phyloP scores from a whole-genome alignment of 208 protist species.

The Kentomonas sorsogonicus region DNA sequence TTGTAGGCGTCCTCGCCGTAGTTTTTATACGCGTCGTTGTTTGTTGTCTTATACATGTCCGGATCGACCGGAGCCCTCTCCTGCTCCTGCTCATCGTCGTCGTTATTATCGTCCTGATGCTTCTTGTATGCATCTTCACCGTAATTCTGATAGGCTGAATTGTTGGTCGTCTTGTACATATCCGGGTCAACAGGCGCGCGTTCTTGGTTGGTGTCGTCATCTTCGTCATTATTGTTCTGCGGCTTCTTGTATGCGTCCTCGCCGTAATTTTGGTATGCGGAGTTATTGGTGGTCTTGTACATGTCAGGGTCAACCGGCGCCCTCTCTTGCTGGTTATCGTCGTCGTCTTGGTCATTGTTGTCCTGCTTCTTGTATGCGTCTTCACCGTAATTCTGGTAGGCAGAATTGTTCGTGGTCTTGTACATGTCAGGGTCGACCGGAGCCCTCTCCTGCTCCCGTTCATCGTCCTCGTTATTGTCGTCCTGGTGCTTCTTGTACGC shows the following conservation, averaged over 20 bases:
- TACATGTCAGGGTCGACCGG: constrained; percentile 40
- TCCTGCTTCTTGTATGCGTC: constrained; percentile 35
- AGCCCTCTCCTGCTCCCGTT: constrained; percentile 12
- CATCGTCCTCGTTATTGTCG: neutral
- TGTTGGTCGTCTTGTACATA: constrained; percentile 28
- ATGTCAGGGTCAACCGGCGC: constrained; percentile 29
- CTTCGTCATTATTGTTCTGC: constrained; percentile 13
- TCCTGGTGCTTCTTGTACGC: no score
- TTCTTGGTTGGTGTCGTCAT: constrained; percentile 5
- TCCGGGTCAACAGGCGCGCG: constrained; percentile 25
- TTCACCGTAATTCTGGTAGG: constrained; percentile 17
- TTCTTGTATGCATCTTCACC: constrained; percentile 10
- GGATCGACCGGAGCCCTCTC: constrained; percentile 15
- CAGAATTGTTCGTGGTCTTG: constrained; percentile 31
- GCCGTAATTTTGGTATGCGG: no score
- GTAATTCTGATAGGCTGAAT: constrained; percentile 21
- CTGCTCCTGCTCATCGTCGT: neutral
- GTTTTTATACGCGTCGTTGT: no score
- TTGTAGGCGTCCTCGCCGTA: no score
- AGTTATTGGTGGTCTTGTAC: constrained; percentile 25
- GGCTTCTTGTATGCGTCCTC: constrained; percentile 8
- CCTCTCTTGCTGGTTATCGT: no score
- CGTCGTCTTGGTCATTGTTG: no score
- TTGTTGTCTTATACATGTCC: constrained; percentile 15
- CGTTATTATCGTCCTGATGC: constrained; percentile 11